phyloP scores from a whole-genome alignment of 2,329 filamentous ascomycete species.

The Epichloe festucae region DNA sequence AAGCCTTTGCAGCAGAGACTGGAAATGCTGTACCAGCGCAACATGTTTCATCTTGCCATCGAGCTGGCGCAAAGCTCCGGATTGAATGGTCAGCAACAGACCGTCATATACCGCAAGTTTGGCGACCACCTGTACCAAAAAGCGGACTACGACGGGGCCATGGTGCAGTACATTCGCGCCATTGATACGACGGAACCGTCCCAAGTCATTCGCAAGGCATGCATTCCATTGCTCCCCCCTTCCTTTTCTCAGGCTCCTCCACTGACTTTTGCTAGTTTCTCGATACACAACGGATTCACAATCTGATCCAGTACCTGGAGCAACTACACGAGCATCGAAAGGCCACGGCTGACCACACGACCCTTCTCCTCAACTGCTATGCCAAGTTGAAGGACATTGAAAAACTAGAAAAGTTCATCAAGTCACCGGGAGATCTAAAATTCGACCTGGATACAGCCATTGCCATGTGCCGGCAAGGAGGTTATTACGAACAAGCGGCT shows the following conservation, averaged over 20 bases:
- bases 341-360: constrained; percentile 91
- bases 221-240: not conserved
- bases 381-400: constrained; percentile 95
- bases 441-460: constrained; percentile 97
- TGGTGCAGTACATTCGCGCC: constrained; percentile 93
- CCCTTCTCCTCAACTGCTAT: constrained; percentile 88
- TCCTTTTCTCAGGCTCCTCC: not conserved
- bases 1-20: constrained; percentile 82
- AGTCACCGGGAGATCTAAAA: constrained; percentile 83
- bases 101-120: constrained; percentile 83
- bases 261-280: constrained; percentile 49
- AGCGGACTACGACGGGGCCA: constrained; percentile 92
- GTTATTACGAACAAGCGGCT: constrained; percentile 92
- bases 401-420: constrained; percentile 94
- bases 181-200: constrained; percentile 95
- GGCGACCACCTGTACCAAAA: constrained; percentile 92
- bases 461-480: constrained; percentile 91
- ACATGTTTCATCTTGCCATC: constrained; percentile 83
- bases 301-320: constrained; percentile 92
- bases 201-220: constrained; percentile 82
- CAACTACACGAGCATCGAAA: constrained; percentile 89
- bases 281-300: constrained; percentile 94
- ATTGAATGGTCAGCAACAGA: constrained; percentile 68
- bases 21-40: constrained; percentile 86
- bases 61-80: constrained; percentile 84